These are phyloP conservation scores for Perkinsus marinus DNA, from an alignment of 169 alveolate species.

Conservation along the genomic window DNA sequence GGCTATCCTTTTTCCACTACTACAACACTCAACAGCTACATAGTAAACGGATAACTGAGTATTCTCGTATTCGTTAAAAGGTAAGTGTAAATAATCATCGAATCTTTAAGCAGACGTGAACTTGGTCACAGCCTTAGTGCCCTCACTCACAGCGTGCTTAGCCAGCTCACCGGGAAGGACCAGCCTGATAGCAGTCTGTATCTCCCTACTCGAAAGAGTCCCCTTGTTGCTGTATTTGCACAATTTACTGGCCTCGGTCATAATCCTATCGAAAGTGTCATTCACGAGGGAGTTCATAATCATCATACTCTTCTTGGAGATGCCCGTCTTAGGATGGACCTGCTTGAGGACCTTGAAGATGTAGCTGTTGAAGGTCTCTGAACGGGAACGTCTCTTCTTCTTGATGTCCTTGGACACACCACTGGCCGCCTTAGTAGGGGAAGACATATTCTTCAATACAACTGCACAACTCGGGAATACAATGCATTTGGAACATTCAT, in stretches of 20 bases:
- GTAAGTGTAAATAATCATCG: too few species aligned
- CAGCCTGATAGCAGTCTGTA: constrained; percentile 95
- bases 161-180: constrained; percentile 98
- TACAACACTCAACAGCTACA: too few species aligned
- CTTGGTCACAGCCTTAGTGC: constrained; percentile 98
- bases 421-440: neutral
- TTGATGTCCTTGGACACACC: neutral
- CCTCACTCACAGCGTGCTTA: constrained; percentile 99
- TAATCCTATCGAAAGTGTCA: constrained; percentile 91
- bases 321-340: constrained; percentile 96
- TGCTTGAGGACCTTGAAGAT: constrained; percentile 95
- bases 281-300: constrained; percentile 96
- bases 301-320: constrained; percentile 93
- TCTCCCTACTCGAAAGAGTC: constrained; percentile 94
- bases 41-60: too few species aligned
- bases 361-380: constrained; percentile 90
- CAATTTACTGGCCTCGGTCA: constrained; percentile 88
- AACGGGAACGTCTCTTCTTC: constrained; percentile 36
- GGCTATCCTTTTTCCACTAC: too few species aligned
- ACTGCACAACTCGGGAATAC: neutral
- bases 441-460: neutral
- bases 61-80: too few species aligned
- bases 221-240: constrained; percentile 91
- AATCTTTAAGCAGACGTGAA: constrained; percentile 48
- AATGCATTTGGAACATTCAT: too few species aligned